phyloP scores from a whole-genome alignment of 768 basidiomycete species.

The Tylopilus sp. region DNA sequence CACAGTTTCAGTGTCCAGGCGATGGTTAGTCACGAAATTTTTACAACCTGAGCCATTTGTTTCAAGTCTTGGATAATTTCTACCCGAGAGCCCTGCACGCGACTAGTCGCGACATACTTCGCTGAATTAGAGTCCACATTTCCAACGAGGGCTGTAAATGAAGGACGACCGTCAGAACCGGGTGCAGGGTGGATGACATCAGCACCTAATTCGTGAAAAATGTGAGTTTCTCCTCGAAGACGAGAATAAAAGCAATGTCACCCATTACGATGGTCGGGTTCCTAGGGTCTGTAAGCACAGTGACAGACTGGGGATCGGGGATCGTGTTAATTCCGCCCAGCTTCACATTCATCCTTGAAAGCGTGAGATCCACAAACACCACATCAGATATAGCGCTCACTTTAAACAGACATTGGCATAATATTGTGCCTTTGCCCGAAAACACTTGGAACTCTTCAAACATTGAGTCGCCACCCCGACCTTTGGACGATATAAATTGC shows the following conservation, averaged over 20 bases:
- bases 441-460: conserved; percentile 63
- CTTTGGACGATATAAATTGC: conserved; percentile 30
- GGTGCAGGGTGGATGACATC: conserved; percentile 85
- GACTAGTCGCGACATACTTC: conserved; percentile 63
- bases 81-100: conserved; percentile 63
- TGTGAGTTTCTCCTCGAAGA: not conserved
- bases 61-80: conserved; percentile 76
- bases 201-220: conserved; percentile 46
- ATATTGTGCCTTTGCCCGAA: conserved; percentile 68
- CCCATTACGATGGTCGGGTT: conserved; percentile 82
- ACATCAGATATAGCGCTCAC: conserved; percentile 38
- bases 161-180: conserved; percentile 73
- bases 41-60: conserved; percentile 55
- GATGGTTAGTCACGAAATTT: not conserved
- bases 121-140: conserved; percentile 75
- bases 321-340: conserved; percentile 80
- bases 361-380: not conserved
- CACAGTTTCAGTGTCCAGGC: conserved; percentile 9
- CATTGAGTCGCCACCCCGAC: conserved; percentile 80
- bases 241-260: conserved; percentile 19
- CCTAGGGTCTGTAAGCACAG: conserved; percentile 61
- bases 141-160: conserved; percentile 76
- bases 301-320: conserved; percentile 65
- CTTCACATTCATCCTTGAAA: conserved; percentile 72
- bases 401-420: conserved; percentile 80